phyloP scores from a whole-genome alignment of 2,329 filamentous ascomycete genomes.

The Fusarium nygamai region DNA sequence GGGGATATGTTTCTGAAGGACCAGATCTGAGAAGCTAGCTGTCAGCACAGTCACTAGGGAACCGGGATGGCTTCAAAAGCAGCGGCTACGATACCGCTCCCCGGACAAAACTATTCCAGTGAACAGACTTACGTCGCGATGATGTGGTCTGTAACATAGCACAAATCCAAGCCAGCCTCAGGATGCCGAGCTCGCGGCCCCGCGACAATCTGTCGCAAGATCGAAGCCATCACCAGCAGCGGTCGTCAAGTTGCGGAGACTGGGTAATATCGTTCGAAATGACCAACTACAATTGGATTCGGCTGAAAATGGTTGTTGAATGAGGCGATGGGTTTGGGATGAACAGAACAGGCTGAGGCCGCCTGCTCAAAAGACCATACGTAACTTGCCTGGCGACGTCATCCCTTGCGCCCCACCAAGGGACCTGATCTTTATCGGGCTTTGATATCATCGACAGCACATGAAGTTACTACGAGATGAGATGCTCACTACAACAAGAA shows the following conservation, averaged over 20 bases:
- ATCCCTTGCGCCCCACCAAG: slow-evolving; percentile 31
- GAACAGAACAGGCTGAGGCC: slow-evolving; percentile 16
- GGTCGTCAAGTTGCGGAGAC: neutral
- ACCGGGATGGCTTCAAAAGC: fast-evolving
- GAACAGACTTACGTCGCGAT: slow-evolving; percentile 63
- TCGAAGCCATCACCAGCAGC: slow-evolving; percentile 66
- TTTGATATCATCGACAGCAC: slow-evolving; percentile 14
- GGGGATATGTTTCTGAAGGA: slow-evolving; percentile 87
- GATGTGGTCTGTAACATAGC: slow-evolving; percentile 90
- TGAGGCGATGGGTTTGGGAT: neutral
- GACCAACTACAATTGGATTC: neutral
- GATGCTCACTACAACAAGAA: neutral
- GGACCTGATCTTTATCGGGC: neutral
- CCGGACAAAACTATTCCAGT: fast-evolving
- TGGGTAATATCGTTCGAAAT: neutral
- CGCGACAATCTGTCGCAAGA: slow-evolving; percentile 91
- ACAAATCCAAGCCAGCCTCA: slow-evolving; percentile 90
- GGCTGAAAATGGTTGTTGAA: neutral
- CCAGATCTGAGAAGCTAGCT: slow-evolving; percentile 73
- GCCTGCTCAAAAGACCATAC: neutral
- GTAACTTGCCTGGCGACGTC: slow-evolving; percentile 35
- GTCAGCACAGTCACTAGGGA: slow-evolving; percentile 15
- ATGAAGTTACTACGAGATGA: neutral
- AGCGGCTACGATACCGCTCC: fast-evolving
- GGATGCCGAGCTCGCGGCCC: slow-evolving; percentile 84